These are phyloP conservation scores for Sequoia sempervirens DNA, from an alignment of 75 land plant species.

Conservation along the genomic window DNA sequence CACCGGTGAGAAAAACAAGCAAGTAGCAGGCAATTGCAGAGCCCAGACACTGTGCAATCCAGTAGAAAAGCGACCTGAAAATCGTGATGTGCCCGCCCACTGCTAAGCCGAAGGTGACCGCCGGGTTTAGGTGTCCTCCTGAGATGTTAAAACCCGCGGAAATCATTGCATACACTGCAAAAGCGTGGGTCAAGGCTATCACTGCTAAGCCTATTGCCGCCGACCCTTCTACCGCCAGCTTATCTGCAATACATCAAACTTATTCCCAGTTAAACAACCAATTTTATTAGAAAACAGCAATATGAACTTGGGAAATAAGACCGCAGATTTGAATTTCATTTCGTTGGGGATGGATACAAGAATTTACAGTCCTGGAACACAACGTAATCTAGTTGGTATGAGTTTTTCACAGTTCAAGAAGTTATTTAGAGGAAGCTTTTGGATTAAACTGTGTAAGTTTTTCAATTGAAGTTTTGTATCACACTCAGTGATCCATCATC, in stretches of 20 bases:
- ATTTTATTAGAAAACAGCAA: no score
- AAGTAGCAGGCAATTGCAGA: slow-evolving; percentile 53
- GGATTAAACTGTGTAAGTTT: no score
- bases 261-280: neutral
- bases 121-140: slow-evolving; percentile 79
- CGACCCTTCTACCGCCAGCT: neutral
- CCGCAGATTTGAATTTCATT: no score
- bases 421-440: no score
- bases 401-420: no score
- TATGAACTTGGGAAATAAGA: no score
- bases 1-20: slow-evolving; percentile 51
- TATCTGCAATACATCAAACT: neutral
- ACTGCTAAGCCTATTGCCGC: neutral
- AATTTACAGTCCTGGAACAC: no score
- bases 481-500: no score
- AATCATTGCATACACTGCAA: neutral
- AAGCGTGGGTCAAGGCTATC: slow-evolving; percentile 25
- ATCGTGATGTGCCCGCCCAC: slow-evolving; percentile 70
- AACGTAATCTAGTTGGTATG: no score
- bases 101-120: slow-evolving; percentile 69
- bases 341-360: no score
- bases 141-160: slow-evolving; percentile 27
- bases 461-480: no score
- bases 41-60: slow-evolving; percentile 54
- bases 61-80: slow-evolving; percentile 43